Evolutionary conservation across 1,139 yeast species (phyloP), one percentile per base, ranked within the genome.

Genomic region (Magnusiomyces paraingens): DNA sequence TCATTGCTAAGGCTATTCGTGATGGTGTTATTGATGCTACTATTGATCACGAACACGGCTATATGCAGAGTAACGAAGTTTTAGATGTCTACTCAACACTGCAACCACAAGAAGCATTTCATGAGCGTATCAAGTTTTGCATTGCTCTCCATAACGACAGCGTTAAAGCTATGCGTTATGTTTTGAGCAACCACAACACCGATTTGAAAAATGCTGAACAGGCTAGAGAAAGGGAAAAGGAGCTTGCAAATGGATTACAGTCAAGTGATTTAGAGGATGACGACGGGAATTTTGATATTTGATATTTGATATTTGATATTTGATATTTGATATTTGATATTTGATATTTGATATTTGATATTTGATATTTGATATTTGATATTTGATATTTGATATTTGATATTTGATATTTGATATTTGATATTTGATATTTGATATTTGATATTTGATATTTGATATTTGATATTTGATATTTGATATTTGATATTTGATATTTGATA

Each of bases 21-120:
- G 99, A 94, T 69, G 97, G 96, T 54, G 99, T 94, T 52, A 89
- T 94, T 69, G 99, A 93, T 66, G 99, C 99, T 3, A 82, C 83
- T 53, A 86, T 94, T 61, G 88, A 93, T 67, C 97, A 91, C 71
- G 90, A 88, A 68, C 78, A 82, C 61, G 98, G 98, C 1, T 91
- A 75, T 68, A 90, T 94, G 88, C 93, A 90, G 72, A 86, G 95
- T 41, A 85, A 83, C 62, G 98, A 91, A 69, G 76, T 89, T 54
- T 73, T 83, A 64, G 96, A 94, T 69, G 81, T 91, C 47, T 94
- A 94, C 70, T 85, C 95, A 14, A 89, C 98, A 1, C 80, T 77
- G 50, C 84, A 83, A 64, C 99, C 99, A 35, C 96, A 90, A 70
- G 75, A 74, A 17, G 87, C 90, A 57, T 90, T 89, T 73, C 94